Conservation (phyloP, 2,329 filamentous ascomycete species). For the Colletotrichum sp. region DNA sequence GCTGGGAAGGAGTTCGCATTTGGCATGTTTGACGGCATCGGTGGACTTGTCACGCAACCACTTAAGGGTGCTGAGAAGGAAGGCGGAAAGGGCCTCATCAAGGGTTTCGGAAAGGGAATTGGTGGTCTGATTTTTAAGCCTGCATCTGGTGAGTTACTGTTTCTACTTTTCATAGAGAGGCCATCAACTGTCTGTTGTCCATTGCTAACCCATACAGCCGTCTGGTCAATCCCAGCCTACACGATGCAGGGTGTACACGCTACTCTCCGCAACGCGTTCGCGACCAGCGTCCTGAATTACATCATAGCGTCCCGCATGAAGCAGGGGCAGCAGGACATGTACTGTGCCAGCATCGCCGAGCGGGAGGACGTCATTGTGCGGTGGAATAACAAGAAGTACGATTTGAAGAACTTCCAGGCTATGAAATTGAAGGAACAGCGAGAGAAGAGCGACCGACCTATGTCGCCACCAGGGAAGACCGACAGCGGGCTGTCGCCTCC, state of each 20-base stretch:
- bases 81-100: constrained; percentile 66
- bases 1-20: constrained; percentile 80
- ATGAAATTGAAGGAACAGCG: constrained; percentile 52
- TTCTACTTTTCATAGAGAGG: neutral
- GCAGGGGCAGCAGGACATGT: constrained; percentile 74
- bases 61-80: constrained; percentile 60
- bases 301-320: constrained; percentile 78
- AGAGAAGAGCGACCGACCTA: constrained; percentile 31
- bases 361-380: constrained; percentile 65
- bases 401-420: constrained; percentile 66
- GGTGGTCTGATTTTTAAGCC: constrained; percentile 84
- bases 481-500: constrained; percentile 26
- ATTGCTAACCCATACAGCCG: constrained; percentile 39
- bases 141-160: constrained; percentile 65
- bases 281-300: constrained; percentile 76
- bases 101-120: constrained; percentile 83
- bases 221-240: constrained; percentile 79
- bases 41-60: constrained; percentile 82
- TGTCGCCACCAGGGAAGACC: constrained; percentile 15
- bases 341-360: constrained; percentile 60
- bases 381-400: constrained; percentile 66
- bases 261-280: constrained; percentile 74
- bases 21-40: constrained; percentile 81
- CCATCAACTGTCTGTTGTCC: neutral
- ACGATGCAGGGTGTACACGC: constrained; percentile 83